Evolutionary conservation across 495 filamentous ascomycete genomes (phyloP).

Genomic region (Penicillium macrosclerotiorum): DNA sequence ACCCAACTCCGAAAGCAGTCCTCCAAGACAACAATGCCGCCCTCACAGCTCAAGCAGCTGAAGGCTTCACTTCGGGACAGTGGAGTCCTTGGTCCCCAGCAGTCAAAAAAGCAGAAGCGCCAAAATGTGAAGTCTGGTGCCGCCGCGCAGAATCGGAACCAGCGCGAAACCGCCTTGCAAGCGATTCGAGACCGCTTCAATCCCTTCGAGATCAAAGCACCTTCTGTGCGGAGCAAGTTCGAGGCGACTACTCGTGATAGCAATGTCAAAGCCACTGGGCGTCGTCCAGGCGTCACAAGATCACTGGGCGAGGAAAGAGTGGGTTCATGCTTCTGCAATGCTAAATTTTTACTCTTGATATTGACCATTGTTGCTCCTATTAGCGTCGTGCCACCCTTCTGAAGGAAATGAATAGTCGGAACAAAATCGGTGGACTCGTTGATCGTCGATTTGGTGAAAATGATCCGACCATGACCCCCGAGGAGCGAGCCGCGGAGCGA

Average conservation of each 20-base stretch:
- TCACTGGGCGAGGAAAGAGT: slow-evolving; percentile 84
- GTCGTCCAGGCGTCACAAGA: slow-evolving; percentile 77
- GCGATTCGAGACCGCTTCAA: slow-evolving; percentile 93
- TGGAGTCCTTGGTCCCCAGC: slow-evolving; percentile 81
- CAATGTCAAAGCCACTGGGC: slow-evolving; percentile 47
- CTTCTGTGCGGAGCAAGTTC: slow-evolving; percentile 68
- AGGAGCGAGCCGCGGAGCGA: slow-evolving; percentile 88
- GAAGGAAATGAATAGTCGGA: slow-evolving; percentile 77
- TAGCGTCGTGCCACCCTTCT: slow-evolving; percentile 77
- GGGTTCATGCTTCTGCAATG: slow-evolving; percentile 32
- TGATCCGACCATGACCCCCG: slow-evolving; percentile 87
- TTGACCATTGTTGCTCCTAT: background rate
- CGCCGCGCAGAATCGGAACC: slow-evolving; percentile 62
- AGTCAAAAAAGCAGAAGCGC: slow-evolving; percentile 88
- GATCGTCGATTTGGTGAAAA: slow-evolving; percentile 96
- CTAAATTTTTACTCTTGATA: background rate
- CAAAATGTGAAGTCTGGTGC: slow-evolving; percentile 64
- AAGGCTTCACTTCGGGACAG: slow-evolving; percentile 85
- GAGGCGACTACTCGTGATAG: slow-evolving; percentile 61
- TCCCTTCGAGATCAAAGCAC: slow-evolving; percentile 87
- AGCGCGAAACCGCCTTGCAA: slow-evolving; percentile 70
- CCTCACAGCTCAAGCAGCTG: slow-evolving; percentile 93
- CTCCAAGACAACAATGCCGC: slow-evolving; percentile 63
- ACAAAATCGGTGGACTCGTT: slow-evolving; percentile 88
- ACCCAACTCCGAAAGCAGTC: slow-evolving; percentile 7